These are phyloP conservation scores for Acacia acuminata DNA, from an alignment of 306 rosid genomes.

Conservation along the genomic window DNA sequence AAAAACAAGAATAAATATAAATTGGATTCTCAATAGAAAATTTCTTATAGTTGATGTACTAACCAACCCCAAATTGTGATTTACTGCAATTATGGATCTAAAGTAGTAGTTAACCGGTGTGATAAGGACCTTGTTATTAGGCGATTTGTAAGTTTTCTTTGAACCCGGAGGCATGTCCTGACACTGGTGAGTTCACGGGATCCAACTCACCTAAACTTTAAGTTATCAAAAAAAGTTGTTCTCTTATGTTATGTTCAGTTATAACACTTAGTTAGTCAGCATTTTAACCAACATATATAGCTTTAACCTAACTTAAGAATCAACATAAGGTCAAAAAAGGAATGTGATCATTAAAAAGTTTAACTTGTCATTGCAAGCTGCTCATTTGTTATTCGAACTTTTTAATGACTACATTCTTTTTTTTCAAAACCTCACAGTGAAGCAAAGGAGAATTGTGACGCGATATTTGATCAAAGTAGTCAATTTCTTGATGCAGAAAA, in stretches of 20 bases:
- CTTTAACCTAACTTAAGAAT: not conserved
- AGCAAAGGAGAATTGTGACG: not conserved
- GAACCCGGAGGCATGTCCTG: accelerated
- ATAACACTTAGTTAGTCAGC: not conserved
- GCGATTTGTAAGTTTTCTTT: no score
- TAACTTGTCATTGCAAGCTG: no score
- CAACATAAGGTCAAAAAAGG: no score
- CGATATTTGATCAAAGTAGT: not conserved
- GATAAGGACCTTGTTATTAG: no score
- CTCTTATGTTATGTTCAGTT: not conserved
- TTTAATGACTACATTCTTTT: no score
- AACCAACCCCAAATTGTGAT: not conserved
- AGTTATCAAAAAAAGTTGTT: not conserved
- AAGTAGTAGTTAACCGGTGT: not conserved
- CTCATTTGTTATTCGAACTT: no score
- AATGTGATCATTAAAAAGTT: no score
- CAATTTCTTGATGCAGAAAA: not conserved
- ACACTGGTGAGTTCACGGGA: accelerated
- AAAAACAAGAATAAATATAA: not conserved
- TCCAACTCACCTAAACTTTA: no score
- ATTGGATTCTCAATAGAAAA: not conserved
- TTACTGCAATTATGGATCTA: not conserved
- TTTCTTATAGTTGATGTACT: not conserved
- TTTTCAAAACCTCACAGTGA: not conserved
- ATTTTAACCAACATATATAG: not conserved